Evolutionary conservation across 2,329 filamentous ascomycete species (phyloP), one percentile per base, ranked within the genome.

Genomic region (Diaporthe capsici): DNA sequence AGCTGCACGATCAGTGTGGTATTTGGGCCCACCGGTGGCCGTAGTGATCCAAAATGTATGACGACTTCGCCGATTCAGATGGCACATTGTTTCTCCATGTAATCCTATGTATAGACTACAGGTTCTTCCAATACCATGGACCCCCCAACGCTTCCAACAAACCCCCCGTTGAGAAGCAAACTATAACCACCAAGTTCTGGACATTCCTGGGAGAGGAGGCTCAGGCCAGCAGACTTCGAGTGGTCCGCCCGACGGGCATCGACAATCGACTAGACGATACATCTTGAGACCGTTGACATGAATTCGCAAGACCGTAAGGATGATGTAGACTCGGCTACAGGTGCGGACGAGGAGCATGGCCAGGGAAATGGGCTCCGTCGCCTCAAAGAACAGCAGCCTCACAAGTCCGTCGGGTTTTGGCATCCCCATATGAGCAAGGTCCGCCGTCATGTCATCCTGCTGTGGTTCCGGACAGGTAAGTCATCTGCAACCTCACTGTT

Each of bases 341-440:
- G 70, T n/a, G n/a, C 28, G 13, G 51, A 68, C 39, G 60, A 60
- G 28, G 31, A 37, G 1, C 12, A 39, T 28, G 58, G n/a, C 20
- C 57, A 22, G 20, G 9, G 22, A 12, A 42, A 34, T 37, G 67
- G 67, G 3, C 49, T 65, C 15, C 12, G 12, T 13, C 57, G 31
- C 17, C 39, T 73, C 60, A 77, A 73, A 20, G 28, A 65, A 22
- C 71, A 75, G 28, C 77, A 78, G 65, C 77, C 78, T 39, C 80
- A 80, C 8, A 76, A 80, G 60, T 82, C 85, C 0, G 87, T 88
- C 0, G 86, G 86, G 5, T 87, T 89, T 75, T 88, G 85, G 83
- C 81, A 88, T 75, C 82, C 82, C 2, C 80, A 81, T 3, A 76
- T 82, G 78, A 75, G 63, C 42, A 82, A 81, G 44, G 78, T 82